These are phyloP conservation scores for Zygosaccharomyces kombuchaensis DNA, from an alignment of 805 yeast species.

Conservation along the genomic window DNA sequence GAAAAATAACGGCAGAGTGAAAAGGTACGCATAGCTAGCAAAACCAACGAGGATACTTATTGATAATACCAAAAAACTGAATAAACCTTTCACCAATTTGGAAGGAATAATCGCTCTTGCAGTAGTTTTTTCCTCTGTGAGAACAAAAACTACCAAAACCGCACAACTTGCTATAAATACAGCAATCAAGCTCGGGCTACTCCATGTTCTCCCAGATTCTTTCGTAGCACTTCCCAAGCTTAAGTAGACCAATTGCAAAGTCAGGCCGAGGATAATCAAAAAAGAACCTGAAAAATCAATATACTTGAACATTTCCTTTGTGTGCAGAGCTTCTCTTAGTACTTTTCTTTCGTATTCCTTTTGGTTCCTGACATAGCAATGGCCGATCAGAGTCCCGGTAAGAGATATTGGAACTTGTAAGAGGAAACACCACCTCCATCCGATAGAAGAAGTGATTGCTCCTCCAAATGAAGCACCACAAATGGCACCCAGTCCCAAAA, in stretches of 20 bases:
- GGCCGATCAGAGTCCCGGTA: conserved; percentile 31
- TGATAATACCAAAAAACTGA: conserved; percentile 11
- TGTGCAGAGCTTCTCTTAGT: not conserved
- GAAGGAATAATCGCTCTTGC: conserved; percentile 20
- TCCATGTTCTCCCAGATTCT: conserved; percentile 6
- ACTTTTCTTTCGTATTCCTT: conserved; percentile 17
- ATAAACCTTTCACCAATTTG: conserved; percentile 9
- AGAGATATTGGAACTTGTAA: conserved; percentile 36
- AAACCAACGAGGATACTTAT: conserved; percentile 39
- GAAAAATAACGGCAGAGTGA: conserved; percentile 41
- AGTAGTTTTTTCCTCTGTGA: conserved; percentile 14
- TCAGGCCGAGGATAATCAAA: conserved; percentile 34
- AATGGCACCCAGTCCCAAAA: conserved; percentile 37
- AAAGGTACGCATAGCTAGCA: conserved; percentile 39
- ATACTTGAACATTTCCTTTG: conserved; percentile 14
- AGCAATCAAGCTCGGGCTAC: conserved; percentile 6
- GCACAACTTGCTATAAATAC: conserved; percentile 11
- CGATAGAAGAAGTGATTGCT: conserved; percentile 32
- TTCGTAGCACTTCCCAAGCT: conserved; percentile 11
- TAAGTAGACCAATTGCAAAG: conserved; percentile 27
- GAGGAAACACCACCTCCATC: conserved; percentile 42
- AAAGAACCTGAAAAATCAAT: conserved; percentile 38
- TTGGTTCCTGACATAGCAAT: conserved; percentile 32
- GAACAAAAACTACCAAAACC: conserved; percentile 11
- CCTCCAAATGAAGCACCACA: conserved; percentile 42